phyloP scores from a whole-genome alignment of 2,329 filamentous ascomycete genomes.

The Xylaria sp. region DNA sequence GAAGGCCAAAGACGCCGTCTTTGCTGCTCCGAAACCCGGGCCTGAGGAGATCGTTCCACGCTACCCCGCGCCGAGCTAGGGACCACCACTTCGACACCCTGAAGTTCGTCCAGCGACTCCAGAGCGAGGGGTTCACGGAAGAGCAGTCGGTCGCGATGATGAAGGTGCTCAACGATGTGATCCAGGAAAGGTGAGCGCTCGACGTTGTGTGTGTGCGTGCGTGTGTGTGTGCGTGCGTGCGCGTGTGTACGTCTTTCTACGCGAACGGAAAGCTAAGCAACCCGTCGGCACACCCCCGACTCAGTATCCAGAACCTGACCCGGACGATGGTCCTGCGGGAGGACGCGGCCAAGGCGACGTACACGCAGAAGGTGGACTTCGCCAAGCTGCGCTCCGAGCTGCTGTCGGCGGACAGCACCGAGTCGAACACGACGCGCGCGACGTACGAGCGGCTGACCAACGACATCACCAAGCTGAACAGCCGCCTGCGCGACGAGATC shows the following conservation, averaged over 20 bases:
- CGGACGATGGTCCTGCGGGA: conserved; percentile 97
- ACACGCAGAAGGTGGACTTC: conserved; percentile 94
- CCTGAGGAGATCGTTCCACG: conserved; percentile 64
- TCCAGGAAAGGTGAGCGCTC: conserved; percentile 79
- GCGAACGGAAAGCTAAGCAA: background rate
- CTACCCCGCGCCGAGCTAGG: conserved; percentile 60
- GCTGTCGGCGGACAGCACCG: conserved; percentile 86
- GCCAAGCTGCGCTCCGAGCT: conserved; percentile 95
- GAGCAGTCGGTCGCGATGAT: conserved; percentile 98
- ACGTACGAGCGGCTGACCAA: conserved; percentile 92
- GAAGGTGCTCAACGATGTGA: conserved; percentile 94
- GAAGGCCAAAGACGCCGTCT: conserved; percentile 3
- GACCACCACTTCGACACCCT: conserved; percentile 98
- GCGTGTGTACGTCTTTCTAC: too few relatives aligned
- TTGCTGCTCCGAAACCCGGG: conserved; percentile 35
- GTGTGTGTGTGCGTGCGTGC: too few relatives aligned
- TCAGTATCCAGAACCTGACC: conserved; percentile 91
- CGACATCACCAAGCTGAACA: conserved; percentile 92
- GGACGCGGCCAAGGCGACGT: conserved; percentile 80
- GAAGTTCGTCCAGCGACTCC: conserved; percentile 90
- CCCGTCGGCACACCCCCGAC: conserved; percentile 1
- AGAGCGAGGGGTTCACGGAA: conserved; percentile 92
- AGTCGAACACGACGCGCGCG: conserved; percentile 83
- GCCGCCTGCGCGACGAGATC: conserved; percentile 88
- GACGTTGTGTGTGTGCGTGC: too few relatives aligned